A percentile compares a stretch with the other conserved stretches of the same genome.
Evolutionary conservation across 129 eudicot genomes (phyloP).

Genomic region (Helianthus annuus): DNA sequence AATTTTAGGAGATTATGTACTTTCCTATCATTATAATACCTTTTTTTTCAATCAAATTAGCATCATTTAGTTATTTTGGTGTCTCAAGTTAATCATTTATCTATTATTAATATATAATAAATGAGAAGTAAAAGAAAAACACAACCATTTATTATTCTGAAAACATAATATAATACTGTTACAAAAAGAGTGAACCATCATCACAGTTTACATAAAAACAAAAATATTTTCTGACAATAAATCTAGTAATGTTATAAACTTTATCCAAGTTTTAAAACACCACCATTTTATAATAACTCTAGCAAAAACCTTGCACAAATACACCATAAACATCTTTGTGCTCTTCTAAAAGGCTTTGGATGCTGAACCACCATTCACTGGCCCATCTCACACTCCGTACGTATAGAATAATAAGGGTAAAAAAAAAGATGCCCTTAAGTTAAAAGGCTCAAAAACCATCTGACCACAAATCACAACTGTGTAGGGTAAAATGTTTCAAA

Average conservation of each 20-base stretch:
- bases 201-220: neutral
- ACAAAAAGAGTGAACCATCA: neutral
- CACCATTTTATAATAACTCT: conserved; percentile 10
- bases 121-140: neutral
- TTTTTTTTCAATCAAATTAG: too few relatives aligned
- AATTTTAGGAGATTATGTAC: too few relatives aligned
- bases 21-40: too few relatives aligned
- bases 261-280: neutral
- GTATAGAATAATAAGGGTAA: neutral
- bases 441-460: conserved; percentile 16
- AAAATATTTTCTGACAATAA: neutral
- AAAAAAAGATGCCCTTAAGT: conserved; percentile 19
- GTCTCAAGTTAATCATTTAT: too few relatives aligned
- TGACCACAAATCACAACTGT: conserved; percentile 16
- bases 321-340: conserved; percentile 6
- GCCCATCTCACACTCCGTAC: conserved; percentile 39
- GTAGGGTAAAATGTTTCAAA: neutral
- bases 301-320: conserved; percentile 12
- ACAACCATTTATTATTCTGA: neutral
- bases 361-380: conserved; percentile 42
- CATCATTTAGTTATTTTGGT: too few relatives aligned
- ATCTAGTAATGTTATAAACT: conserved; percentile 1
- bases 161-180: neutral
- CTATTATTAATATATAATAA: too few relatives aligned
- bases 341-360: conserved; percentile 38